Evolutionary conservation across 148 eudicot species (phyloP).

Genomic region (Diospyros lotus): DNA sequence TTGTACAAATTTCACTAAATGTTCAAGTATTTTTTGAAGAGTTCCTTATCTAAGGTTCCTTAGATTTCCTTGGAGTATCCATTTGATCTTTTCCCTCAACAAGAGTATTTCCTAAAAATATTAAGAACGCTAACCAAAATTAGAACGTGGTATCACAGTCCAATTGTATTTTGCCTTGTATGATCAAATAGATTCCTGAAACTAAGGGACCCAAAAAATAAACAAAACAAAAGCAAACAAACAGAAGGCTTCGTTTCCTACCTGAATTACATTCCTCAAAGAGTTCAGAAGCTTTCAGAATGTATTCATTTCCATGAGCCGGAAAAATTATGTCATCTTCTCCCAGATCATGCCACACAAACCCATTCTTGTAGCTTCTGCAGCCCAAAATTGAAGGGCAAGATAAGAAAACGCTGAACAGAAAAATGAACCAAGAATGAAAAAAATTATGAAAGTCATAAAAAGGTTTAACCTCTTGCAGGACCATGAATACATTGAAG

Average conservation of each 20-base stretch:
- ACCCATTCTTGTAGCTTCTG: conserved; percentile 95
- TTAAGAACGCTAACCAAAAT: no score
- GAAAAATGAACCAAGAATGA: background rate
- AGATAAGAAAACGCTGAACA: background rate
- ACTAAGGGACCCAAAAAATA: no score
- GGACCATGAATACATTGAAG: conserved; percentile 91
- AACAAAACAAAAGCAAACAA: no score
- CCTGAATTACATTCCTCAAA: conserved; percentile 60
- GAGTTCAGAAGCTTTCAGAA: conserved; percentile 93
- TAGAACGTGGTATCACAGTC: no score
- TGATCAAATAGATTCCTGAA: no score
- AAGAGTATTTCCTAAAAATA: no score
- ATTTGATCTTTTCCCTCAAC: no score
- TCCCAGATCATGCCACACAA: conserved; percentile 96
- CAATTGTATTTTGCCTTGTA: no score
- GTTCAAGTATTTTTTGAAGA: background rate
- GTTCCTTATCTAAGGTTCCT: no score
- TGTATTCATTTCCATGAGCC: conserved; percentile 78
- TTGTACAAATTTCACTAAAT: no score
- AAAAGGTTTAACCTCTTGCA: conserved; percentile 72
- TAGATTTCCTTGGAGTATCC: no score
- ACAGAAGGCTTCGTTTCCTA: conserved; percentile 9
- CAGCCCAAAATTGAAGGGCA: conserved; percentile 13
- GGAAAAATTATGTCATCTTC: conserved; percentile 83
- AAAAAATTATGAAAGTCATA: background rate